Base-by-base conservation (phyloP, 441 rosid genomes). In the Bruguiera hainesii region DNA sequence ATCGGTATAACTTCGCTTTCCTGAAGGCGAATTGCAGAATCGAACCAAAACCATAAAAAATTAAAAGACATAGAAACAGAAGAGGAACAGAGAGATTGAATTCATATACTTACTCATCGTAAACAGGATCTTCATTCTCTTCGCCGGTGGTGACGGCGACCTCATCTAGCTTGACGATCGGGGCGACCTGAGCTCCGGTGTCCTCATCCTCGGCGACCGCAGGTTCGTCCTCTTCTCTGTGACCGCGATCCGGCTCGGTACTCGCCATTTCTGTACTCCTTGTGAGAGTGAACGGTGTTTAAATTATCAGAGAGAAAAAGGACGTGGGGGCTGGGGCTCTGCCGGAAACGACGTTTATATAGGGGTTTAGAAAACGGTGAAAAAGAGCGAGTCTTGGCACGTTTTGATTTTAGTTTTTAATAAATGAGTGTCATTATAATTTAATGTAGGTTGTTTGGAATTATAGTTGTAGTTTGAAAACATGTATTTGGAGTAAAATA, bases 171-270 rank as follows among this genome's bases (percentile, higher is more conserved):
- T 78, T 84, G 75, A 93, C 83, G 73, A 90, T 86, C 39, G 98
- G 96, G 51, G 97, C 93, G 8, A 93, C 81, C 78, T 90, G 97
- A 68, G 97, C 98, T 15, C 97, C 98, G 35, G 97, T 90, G 76
- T 93, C 98, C 80, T 93, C 98, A 37, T 93, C 98, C 8, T 90
- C 98, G 64, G 78, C 88, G 69, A 91, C 86, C 37, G 83, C 83
- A 6, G 83, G 69, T n/a, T 87, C 95, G 25, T 80, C 96, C 6
- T 81, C 94, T 15, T 86, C 98, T 74, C 88, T 70, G 79, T 67
- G 86, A 77, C 77, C 85, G 72, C 61, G 85, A 69, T 82, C 87
- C 31, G 95, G 88, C 31, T 85, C 89, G n/a, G 73, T 77, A 87
- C 82, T 84, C 13, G 95, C 91, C 98, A 92, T 92, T 21, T 55